A percentile compares a stretch with the other conserved stretches of the same genome.
Evolutionary conservation across 305 asterid genomes (phyloP).

Genomic region (Fraxinus angustifolia): DNA sequence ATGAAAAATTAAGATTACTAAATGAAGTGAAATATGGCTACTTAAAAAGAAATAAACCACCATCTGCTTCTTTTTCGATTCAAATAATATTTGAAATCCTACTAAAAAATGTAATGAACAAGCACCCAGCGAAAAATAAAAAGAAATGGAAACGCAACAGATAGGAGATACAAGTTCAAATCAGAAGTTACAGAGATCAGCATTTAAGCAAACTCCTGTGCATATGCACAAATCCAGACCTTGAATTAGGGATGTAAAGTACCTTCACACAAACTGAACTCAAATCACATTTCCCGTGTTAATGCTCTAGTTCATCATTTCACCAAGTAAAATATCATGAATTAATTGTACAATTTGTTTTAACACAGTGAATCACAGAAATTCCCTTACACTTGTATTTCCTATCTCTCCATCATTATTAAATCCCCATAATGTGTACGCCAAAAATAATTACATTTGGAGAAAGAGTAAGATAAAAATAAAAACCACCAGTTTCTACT

Average conservation of each 20-base stretch:
- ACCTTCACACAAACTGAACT: not conserved
- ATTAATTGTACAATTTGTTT: not conserved
- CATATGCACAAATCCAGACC: not conserved
- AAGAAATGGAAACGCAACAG: not conserved
- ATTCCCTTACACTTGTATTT: not conserved
- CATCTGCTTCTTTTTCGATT: not conserved
- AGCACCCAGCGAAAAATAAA: not conserved
- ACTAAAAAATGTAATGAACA: not conserved
- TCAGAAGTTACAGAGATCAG: not conserved
- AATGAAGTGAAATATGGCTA: not conserved
- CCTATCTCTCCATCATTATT: not conserved
- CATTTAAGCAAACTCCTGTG: not conserved
- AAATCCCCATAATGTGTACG: not conserved
- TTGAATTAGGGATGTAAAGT: not conserved
- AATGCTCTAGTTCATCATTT: not conserved
- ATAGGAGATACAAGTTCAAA: not conserved
- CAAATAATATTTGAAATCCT: not conserved
- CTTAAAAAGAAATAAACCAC: not conserved
- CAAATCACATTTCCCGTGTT: not conserved
- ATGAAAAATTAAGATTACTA: not conserved
- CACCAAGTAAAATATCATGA: not conserved
- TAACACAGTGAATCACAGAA: not conserved
- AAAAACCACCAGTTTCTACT: not conserved
- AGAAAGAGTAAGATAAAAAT: not conserved
- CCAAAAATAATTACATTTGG: not conserved